These are phyloP conservation scores for Coemansia sp. DNA, from an alignment of 192 early-diverging fungal genomes.

Conservation along the genomic window DNA sequence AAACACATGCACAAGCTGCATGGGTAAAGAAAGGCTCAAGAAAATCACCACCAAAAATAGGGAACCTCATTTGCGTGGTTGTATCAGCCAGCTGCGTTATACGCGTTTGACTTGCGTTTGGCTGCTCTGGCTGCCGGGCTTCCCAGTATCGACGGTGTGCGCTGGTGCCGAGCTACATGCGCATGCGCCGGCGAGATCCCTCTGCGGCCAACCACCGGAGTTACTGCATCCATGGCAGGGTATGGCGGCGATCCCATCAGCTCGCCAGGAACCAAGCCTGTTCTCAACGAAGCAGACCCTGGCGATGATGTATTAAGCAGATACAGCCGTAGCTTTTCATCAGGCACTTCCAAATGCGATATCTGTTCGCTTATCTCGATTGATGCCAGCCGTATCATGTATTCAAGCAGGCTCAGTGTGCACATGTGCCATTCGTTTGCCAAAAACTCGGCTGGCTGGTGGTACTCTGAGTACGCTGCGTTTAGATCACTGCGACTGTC, in stretches of 20 bases:
- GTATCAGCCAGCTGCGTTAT: too few relatives aligned
- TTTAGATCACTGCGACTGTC: neutral
- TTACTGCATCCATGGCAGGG: neutral
- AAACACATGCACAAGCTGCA: too few relatives aligned
- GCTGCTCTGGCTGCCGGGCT: conserved; percentile 4
- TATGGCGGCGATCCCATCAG: neutral
- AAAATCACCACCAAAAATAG: too few relatives aligned
- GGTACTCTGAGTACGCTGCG: conserved; percentile 2
- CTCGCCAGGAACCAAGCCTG: neutral
- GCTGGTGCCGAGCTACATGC: conserved; percentile 3
- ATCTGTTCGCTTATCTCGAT: conserved; percentile 65
- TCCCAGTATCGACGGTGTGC: conserved; percentile 13
- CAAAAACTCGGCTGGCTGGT: conserved; percentile 29
- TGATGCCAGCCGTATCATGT: conserved; percentile 55
- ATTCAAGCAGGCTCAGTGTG: conserved; percentile 63
- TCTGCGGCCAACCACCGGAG: neutral
- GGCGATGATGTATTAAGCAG: conserved; percentile 14
- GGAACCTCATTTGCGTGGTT: too few relatives aligned
- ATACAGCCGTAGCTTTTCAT: conserved; percentile 67
- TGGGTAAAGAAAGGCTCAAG: too few relatives aligned
- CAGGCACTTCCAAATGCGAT: conserved; percentile 61
- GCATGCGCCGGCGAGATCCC: neutral
- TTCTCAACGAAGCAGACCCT: neutral
- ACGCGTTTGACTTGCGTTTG: neutral
- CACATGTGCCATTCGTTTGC: conserved; percentile 33